phyloP scores from a whole-genome alignment of 306 rosid genomes.

The Prinsepia uniflora region DNA sequence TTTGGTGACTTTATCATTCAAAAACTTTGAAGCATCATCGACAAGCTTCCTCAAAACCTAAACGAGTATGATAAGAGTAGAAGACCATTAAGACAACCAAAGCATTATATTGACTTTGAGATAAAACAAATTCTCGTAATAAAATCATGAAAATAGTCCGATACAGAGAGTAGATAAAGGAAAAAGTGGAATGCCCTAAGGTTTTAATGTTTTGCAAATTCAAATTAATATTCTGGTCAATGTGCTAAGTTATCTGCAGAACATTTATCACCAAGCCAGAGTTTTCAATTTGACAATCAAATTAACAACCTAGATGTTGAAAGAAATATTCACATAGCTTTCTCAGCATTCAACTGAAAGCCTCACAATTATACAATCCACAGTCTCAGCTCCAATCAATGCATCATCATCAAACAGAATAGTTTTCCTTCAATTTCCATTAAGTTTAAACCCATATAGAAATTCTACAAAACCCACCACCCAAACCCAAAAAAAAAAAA shows the following conservation, averaged over 20 bases:
- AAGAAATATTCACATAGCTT: not conserved
- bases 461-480: not conserved
- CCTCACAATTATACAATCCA: too few species aligned
- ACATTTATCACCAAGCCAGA: too few species aligned
- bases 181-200: not conserved
- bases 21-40: constrained; percentile 92
- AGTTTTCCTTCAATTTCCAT: not conserved
- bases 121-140: not conserved
- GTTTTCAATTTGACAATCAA: too few species aligned
- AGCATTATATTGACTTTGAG: not conserved
- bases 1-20: constrained; percentile 92
- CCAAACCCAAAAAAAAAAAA: not conserved
- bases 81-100: not conserved
- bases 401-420: too few species aligned
- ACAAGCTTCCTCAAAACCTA: constrained; percentile 94
- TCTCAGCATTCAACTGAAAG: not conserved
- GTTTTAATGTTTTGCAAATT: not conserved
- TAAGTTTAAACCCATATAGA: not conserved
- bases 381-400: not conserved
- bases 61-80: not conserved
- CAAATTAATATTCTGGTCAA: not conserved
- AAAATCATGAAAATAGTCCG: not conserved
- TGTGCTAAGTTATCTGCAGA: not conserved
- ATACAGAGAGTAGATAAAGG: not conserved
- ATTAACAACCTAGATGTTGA: too few species aligned